Evolutionary conservation across 2,329 filamentous ascomycete species (phyloP), one percentile per base, ranked within the genome.

Genomic region (Alternaria rosae): DNA sequence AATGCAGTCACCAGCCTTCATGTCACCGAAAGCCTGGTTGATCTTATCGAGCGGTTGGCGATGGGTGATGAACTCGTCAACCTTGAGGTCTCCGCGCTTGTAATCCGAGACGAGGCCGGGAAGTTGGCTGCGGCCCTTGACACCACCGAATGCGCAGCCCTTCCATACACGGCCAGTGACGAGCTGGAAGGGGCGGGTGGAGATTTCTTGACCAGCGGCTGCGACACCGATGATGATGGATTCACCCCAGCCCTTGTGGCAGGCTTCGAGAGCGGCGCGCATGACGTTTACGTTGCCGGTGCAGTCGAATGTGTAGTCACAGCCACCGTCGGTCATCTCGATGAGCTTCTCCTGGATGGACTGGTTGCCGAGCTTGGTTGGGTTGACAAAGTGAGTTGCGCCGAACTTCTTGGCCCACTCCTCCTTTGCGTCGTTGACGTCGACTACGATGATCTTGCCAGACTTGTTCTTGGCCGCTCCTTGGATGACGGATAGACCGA

Each of bases 1-100:
- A 76, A 99, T 97, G 83, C 95, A 99, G 82, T 98, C 94, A 61
- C 95, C 95, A 63, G 89, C 87, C 86, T 97, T 96, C 95, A 99
- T 99, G 72, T 91, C 89, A 68, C 93, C 88, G 76, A 97, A 99
- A 20, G 93, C 94, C 54, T 86, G 84, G 86, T 98, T 98, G 82
- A 99, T 97, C 75, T 91, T 88, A 63, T 84, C 83, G 45, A 99
- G 85, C 5, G 86, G 87, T 84, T 97, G 92, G 73, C 94, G 89
- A 85, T 99, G 95, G 30, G 95, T 99, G 84, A 99, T 98, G 85
- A 98, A 98, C 85, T 99, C 95, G 79, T 98, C 94, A 47, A 98
- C 95, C 89, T 97, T 98, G 78, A 99, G 90, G 78, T 91, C 88
- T 73, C 94, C 94, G 55, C 87, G 87, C 80, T 96, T 86, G 84